Evolutionary conservation across 2,329 filamentous ascomycete genomes (phyloP).

Genomic region (Scedosporium boydii): DNA sequence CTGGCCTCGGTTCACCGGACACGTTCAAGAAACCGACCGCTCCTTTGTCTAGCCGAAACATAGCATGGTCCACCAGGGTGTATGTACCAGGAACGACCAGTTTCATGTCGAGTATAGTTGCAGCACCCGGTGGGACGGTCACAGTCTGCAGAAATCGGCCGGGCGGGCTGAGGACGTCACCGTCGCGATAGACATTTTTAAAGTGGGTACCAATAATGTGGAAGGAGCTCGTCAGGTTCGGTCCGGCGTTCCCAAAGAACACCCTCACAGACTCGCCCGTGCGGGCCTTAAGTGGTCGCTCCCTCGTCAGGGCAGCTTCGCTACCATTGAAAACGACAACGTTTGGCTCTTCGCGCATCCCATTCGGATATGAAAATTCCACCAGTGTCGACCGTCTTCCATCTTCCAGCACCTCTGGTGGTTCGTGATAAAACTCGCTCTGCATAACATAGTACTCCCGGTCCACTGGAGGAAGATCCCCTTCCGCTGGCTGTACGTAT

Average conservation of each 20-base stretch:
- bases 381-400: conserved; percentile 18
- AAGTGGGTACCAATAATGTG: conserved; percentile 22
- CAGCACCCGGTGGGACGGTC: conserved; percentile 17
- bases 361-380: conserved; percentile 24
- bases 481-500: conserved; percentile 22
- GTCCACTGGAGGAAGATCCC: conserved; percentile 19
- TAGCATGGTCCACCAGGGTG: conserved; percentile 23
- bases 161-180: conserved; percentile 20
- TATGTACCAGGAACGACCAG: conserved; percentile 22
- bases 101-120: conserved; percentile 21
- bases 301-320: conserved; percentile 19
- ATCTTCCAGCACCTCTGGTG: conserved; percentile 20
- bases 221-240: conserved; percentile 23
- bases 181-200: conserved; percentile 19
- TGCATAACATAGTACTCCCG: conserved; percentile 27
- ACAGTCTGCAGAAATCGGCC: conserved; percentile 17
- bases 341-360: conserved; percentile 20
- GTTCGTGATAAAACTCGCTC: conserved; percentile 26
- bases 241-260: conserved; percentile 24
- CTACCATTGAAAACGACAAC: conserved; percentile 23
- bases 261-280: conserved; percentile 20
- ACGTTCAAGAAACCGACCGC: conserved; percentile 24
- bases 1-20: conserved; percentile 17
- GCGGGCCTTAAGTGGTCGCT: conserved; percentile 19
- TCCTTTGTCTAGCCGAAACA: conserved; percentile 23